phyloP scores from a whole-genome alignment of 2,329 filamentous ascomycete species.

The Taxawa tesnikishii region DNA sequence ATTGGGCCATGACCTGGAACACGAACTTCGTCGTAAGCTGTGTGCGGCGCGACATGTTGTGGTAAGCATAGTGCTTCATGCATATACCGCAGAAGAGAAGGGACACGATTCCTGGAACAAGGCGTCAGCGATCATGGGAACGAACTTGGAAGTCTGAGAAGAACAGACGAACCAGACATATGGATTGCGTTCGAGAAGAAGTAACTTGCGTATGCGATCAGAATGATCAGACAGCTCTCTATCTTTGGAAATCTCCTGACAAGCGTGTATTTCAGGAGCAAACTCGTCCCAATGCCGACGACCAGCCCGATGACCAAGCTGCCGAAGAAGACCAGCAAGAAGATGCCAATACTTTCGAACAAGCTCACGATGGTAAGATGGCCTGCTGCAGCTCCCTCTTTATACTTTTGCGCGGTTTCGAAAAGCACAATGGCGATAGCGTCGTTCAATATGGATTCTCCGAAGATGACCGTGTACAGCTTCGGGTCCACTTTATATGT shows the following conservation, averaged over 20 bases:
- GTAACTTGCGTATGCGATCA: constrained; percentile 93
- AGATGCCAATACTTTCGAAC: constrained; percentile 85
- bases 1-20: constrained; percentile 85
- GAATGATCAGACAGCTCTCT: constrained; percentile 84
- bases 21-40: constrained; percentile 97
- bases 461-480: constrained; percentile 96
- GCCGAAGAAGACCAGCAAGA: constrained; percentile 91
- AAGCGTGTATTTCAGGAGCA: constrained; percentile 89
- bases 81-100: constrained; percentile 96
- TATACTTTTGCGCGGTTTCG: constrained; percentile 91
- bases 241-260: constrained; percentile 89
- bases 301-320: constrained; percentile 80
- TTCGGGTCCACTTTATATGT: constrained; percentile 98
- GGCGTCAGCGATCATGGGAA: constrained; percentile 9
- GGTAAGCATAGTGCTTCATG: constrained; percentile 97
- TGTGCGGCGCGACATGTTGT: constrained; percentile 97
- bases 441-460: constrained; percentile 95
- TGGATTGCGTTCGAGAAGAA: constrained; percentile 94
- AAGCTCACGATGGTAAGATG: constrained; percentile 69
- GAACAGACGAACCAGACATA: constrained; percentile 68
- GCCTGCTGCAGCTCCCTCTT: constrained; percentile 55
- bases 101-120: constrained; percentile 69
- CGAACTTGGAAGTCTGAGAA: constrained; percentile 1
- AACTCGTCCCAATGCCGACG: constrained; percentile 75
- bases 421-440: constrained; percentile 98